Conservation (phyloP, 805 yeast species). For the Myxozyma neglecta region DNA sequence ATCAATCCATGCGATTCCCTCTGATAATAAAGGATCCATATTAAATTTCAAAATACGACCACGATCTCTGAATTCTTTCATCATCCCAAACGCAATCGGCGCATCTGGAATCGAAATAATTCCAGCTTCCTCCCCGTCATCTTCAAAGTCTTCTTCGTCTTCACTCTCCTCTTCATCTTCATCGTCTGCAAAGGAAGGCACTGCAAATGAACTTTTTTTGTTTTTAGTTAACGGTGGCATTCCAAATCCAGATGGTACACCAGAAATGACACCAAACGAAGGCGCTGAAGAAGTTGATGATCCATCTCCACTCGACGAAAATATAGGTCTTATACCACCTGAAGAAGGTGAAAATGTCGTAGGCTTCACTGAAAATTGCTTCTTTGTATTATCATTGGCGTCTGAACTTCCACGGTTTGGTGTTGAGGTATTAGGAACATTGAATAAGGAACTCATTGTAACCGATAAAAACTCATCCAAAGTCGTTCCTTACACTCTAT, state of each 20-base stretch:
- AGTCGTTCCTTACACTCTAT: no score
- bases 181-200: neutral
- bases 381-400: neutral
- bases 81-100: conserved; percentile 35
- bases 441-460: neutral
- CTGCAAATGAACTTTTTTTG: neutral
- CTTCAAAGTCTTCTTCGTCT: neutral
- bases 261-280: neutral
- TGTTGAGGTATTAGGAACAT: neutral
- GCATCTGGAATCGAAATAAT: conserved; percentile 29
- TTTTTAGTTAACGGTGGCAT: neutral
- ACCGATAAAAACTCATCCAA: neutral
- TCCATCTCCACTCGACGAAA: neutral
- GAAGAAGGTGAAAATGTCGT: conserved; percentile 5
- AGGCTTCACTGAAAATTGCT: neutral
- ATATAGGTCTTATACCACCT: conserved; percentile 7
- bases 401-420: neutral
- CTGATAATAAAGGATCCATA: conserved; percentile 28
- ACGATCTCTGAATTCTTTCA: conserved; percentile 30
- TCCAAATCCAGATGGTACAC: neutral
- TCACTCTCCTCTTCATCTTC: conserved; percentile 1
- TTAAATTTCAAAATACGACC: conserved; percentile 36
- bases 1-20: conserved; percentile 38
- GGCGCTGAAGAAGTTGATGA: neutral
- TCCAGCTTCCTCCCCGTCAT: neutral